These are phyloP conservation scores for Datisca glomerata DNA, from an alignment of 306 rosid genomes.

Conservation along the genomic window DNA sequence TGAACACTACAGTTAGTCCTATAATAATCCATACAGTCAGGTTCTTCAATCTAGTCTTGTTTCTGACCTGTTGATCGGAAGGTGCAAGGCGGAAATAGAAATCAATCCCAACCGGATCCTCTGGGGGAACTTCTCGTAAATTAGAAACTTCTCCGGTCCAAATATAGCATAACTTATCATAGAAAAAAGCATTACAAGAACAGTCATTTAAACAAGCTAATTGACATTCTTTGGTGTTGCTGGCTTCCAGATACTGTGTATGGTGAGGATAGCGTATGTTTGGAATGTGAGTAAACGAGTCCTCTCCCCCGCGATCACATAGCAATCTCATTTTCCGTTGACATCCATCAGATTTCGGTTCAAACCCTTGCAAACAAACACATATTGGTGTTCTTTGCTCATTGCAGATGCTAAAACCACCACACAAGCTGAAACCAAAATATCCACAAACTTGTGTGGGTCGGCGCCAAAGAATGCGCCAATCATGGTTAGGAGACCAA, in stretches of 20 bases:
- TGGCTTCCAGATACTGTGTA: not conserved
- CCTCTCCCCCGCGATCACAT: conserved; percentile 5
- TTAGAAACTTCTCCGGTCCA: conserved; percentile 4
- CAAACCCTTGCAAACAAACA: conserved; percentile 14
- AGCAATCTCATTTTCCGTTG: conserved; percentile 3
- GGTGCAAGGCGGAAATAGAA: conserved; percentile 8
- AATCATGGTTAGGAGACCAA: not conserved
- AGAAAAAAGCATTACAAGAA: conserved; percentile 16
- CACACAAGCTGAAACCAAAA: conserved; percentile 10
- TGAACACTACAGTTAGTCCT: not conserved
- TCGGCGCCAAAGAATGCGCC: conserved; percentile 2
- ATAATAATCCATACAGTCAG: not conserved
- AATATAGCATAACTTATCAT: conserved; percentile 5
- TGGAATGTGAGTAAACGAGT: not conserved
- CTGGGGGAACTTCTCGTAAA: not conserved
- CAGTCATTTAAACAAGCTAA: conserved; percentile 16
- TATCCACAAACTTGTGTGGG: conserved; percentile 6
- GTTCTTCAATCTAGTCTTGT: not conserved
- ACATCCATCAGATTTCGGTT: conserved; percentile 14
- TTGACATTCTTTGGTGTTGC: conserved; percentile 5
- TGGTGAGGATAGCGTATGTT: conserved; percentile 3
- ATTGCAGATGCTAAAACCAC: conserved; percentile 14
- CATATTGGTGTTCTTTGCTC: conserved; percentile 4
- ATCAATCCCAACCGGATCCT: not conserved
- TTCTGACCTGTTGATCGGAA: not conserved